phyloP scores from a whole-genome alignment of 768 basidiomycete species.

The Aureoboletus auriporus region DNA sequence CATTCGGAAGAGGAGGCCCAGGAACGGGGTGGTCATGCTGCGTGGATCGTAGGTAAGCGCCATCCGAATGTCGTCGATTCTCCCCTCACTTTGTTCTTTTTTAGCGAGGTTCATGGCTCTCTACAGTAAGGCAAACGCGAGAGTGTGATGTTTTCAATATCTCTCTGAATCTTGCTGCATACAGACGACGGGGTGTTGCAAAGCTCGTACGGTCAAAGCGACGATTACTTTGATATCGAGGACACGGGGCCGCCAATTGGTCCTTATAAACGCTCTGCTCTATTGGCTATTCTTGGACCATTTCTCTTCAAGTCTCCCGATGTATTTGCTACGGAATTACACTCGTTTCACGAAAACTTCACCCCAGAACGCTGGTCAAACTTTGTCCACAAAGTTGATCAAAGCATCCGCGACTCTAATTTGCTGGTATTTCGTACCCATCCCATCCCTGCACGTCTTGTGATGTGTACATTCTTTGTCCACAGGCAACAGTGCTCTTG shows the following conservation, averaged over 20 bases:
- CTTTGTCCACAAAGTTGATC: conserved; percentile 30
- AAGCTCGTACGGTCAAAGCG: conserved; percentile 29
- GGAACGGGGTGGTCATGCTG: conserved; percentile 8
- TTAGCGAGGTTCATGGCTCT: conserved; percentile 29
- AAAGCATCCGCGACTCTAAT: conserved; percentile 31
- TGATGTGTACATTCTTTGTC: neutral
- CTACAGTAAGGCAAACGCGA: conserved; percentile 18
- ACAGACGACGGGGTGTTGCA: conserved; percentile 25
- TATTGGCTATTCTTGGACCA: conserved; percentile 20
- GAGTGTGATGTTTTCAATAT: neutral
- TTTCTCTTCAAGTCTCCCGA: conserved; percentile 25
- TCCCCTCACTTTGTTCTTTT: conserved; percentile 2
- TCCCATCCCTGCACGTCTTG: neutral
- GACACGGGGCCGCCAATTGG: conserved; percentile 5
- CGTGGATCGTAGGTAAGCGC: conserved; percentile 26
- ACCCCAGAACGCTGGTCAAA: conserved; percentile 23
- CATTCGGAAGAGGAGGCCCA: conserved; percentile 4
- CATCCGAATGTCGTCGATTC: neutral
- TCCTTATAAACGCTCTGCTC: conserved; percentile 17
- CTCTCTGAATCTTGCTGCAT: neutral
- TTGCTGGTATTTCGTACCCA: conserved; percentile 16
- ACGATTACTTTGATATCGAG: conserved; percentile 31
- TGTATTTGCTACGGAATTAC: conserved; percentile 24
- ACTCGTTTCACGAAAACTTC: conserved; percentile 26
- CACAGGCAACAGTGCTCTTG: conserved; percentile 28